A percentile compares a stretch with the other conserved stretches of the same genome.
phyloP scores from a whole-genome alignment of 257 asterid genomes.

The Primulina eburnea region DNA sequence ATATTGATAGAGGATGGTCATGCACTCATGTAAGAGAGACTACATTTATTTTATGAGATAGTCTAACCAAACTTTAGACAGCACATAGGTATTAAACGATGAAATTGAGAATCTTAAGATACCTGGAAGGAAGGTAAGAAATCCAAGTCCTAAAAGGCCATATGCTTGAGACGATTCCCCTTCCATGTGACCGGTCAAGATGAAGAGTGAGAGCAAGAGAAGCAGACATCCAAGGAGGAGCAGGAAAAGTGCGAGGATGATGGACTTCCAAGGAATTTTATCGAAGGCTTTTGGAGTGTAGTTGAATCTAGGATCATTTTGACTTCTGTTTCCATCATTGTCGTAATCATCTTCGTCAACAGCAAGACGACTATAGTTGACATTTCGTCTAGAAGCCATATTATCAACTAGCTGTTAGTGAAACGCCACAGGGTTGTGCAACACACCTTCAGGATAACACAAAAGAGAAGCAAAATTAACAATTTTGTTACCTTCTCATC shows the following conservation, averaged over 20 bases:
- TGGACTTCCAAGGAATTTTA: slow-evolving; percentile 88
- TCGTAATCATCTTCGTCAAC: slow-evolving; percentile 58
- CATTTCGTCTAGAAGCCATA: slow-evolving; percentile 73
- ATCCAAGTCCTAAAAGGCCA: slow-evolving; percentile 79
- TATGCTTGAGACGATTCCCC: slow-evolving; percentile 83
- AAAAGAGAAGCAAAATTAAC: neutral
- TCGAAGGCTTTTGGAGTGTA: slow-evolving; percentile 62
- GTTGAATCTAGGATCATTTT: slow-evolving; percentile 68
- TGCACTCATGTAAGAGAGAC: neutral
- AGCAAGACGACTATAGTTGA: slow-evolving; percentile 60
- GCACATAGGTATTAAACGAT: neutral
- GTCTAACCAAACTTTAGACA: neutral
- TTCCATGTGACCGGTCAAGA: slow-evolving; percentile 88
- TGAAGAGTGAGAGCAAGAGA: slow-evolving; percentile 65
- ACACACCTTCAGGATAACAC: slow-evolving; percentile 18
- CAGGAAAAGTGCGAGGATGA: slow-evolving; percentile 69
- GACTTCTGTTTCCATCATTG: slow-evolving; percentile 32
- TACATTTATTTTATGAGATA: too few relatives aligned
- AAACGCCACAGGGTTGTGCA: slow-evolving; percentile 2
- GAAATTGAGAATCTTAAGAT: slow-evolving; percentile 10
- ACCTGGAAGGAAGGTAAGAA: slow-evolving; percentile 86
- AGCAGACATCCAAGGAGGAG: slow-evolving; percentile 84
- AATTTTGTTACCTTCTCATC: neutral
- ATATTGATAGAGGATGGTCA: neutral
- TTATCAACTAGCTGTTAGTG: slow-evolving; percentile 18